These are phyloP conservation scores for Pichia deserticola DNA, from an alignment of 805 yeast species.

Conservation along the genomic window DNA sequence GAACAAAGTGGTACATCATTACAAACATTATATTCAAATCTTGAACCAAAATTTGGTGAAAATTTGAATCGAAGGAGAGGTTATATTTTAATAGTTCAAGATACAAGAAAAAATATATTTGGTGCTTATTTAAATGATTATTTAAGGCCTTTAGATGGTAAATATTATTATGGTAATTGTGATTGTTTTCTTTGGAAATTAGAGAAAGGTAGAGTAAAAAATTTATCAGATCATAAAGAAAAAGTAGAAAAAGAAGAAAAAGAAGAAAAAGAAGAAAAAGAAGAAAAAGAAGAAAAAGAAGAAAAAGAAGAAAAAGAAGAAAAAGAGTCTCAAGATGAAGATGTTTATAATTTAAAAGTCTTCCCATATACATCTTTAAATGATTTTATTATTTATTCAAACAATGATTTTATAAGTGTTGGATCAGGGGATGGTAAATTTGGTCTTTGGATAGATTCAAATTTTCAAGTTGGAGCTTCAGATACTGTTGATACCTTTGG, in stretches of 20 bases:
- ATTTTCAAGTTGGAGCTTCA: slow-evolving; percentile 69
- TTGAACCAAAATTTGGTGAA: slow-evolving; percentile 38
- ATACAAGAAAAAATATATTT: slow-evolving; percentile 54
- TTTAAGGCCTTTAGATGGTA: slow-evolving; percentile 61
- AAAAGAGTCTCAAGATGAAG: not conserved
- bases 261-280: not conserved
- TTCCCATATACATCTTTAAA: slow-evolving; percentile 84
- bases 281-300: not conserved
- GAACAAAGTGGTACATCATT: slow-evolving; percentile 91
- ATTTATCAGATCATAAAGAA: slow-evolving; percentile 3
- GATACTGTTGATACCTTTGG: slow-evolving; percentile 81
- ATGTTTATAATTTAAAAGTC: slow-evolving; percentile 46
- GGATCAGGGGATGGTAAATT: slow-evolving; percentile 93
- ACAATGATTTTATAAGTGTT: slow-evolving; percentile 65
- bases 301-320: not conserved
- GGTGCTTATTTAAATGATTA: slow-evolving; percentile 77
- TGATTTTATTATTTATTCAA: slow-evolving; percentile 79
- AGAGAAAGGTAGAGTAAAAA: slow-evolving; percentile 36
- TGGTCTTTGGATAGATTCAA: slow-evolving; percentile 82
- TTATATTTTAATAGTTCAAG: slow-evolving; percentile 66
- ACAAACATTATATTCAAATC: slow-evolving; percentile 60
- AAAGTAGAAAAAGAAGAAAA: not conserved
- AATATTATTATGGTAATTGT: slow-evolving; percentile 84
- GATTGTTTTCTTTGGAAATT: slow-evolving; percentile 89
- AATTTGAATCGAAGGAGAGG: slow-evolving; percentile 39